Percentiles rank a stretch among this genome's conserved stretches.
phyloP scores from a whole-genome alignment of 2,329 filamentous ascomycete species.

The Didymella pinodella region DNA sequence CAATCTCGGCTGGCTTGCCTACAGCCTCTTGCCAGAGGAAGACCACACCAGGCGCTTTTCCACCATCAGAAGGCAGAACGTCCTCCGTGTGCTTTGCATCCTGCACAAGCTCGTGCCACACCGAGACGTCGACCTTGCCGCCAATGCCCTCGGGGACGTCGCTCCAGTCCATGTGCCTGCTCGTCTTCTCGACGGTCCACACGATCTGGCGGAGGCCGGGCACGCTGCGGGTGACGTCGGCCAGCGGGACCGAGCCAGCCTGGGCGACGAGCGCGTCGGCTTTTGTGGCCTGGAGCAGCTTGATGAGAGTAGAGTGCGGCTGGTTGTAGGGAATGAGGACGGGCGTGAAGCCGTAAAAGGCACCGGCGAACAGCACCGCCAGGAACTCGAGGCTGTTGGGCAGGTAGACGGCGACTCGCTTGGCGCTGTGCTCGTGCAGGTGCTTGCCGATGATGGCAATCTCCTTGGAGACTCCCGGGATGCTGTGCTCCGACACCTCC shows the following conservation, averaged over 20 bases:
- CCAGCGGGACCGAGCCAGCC: conserved; percentile 85
- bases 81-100: conserved; percentile 64
- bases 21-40: conserved; percentile 70
- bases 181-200: conserved; percentile 93
- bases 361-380: conserved; percentile 80
- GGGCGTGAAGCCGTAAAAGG: conserved; percentile 87
- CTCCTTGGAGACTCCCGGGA: conserved; percentile 78
- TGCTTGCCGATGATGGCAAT: conserved; percentile 87
- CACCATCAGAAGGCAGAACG: conserved; percentile 71
- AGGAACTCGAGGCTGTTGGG: conserved; percentile 93
- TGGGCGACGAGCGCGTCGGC: conserved; percentile 85
- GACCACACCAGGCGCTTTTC: conserved; percentile 61
- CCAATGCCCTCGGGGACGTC: conserved; percentile 81
- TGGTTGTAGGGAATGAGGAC: conserved; percentile 86
- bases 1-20: conserved; percentile 66
- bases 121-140: conserved; percentile 79
- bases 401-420: conserved; percentile 85
- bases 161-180: conserved; percentile 93
- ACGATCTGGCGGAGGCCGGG: conserved; percentile 76
- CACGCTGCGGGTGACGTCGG: conserved; percentile 73
- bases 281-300: conserved; percentile 74
- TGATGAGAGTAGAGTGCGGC: conserved; percentile 70
- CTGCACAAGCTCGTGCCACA: conserved; percentile 89
- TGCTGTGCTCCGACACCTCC: conserved; percentile 73
- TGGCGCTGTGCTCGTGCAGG: conserved; percentile 71